Evolutionary conservation across 2,329 filamentous ascomycete genomes (phyloP).

Genomic region (Diaporthe velutina): DNA sequence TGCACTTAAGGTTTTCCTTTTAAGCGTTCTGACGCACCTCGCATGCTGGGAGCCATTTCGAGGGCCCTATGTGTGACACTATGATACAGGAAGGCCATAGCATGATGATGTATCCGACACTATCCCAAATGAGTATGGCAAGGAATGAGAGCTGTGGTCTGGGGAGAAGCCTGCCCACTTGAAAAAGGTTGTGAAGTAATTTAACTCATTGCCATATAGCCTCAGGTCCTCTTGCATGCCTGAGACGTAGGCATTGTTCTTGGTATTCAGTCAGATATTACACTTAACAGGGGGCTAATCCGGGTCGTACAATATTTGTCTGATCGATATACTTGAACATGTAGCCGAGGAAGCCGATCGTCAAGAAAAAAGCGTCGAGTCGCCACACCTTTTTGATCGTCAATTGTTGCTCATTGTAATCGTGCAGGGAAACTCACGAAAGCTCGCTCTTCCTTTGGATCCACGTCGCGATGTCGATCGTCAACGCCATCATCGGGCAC

Average conservation of each 20-base stretch:
- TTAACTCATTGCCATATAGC: slow-evolving; percentile 30
- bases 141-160: neutral
- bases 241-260: slow-evolving; percentile 36
- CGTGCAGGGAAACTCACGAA: neutral
- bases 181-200: slow-evolving; percentile 37
- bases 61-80: slow-evolving; percentile 33
- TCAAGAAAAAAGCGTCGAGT: slow-evolving; percentile 20
- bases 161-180: neutral
- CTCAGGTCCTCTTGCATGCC: slow-evolving; percentile 34
- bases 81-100: slow-evolving; percentile 35
- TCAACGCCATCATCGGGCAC: neutral
- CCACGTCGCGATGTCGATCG: neutral
- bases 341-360: slow-evolving; percentile 35
- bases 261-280: neutral
- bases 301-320: slow-evolving; percentile 22
- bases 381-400: slow-evolving; percentile 9
- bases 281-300: too few relatives aligned
- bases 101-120: slow-evolving; percentile 35
- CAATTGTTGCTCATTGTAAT: neutral
- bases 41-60: slow-evolving; percentile 26
- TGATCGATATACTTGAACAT: slow-evolving; percentile 37
- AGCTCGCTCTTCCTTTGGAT: slow-evolving; percentile 28
- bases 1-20: too few relatives aligned
- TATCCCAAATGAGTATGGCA: neutral
- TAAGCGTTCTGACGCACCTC: neutral